phyloP scores from a whole-genome alignment of 1,139 yeast genomes.

The Diutina neorugosa region DNA sequence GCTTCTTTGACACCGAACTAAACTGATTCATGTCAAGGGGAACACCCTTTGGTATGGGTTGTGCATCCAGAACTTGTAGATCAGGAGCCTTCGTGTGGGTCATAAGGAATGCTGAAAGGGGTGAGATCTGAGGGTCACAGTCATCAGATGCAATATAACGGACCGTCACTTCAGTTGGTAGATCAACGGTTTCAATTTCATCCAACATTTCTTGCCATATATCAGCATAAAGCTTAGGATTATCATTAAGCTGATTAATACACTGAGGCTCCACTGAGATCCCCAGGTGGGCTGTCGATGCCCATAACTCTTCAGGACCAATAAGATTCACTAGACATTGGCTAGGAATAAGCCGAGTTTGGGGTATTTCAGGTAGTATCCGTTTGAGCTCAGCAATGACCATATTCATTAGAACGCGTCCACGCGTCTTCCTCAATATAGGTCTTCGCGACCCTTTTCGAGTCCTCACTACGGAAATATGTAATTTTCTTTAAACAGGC shows the following conservation, averaged over 20 bases:
- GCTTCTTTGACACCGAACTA: not conserved
- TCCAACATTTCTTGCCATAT: constrained; percentile 1
- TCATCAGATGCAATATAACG: not conserved
- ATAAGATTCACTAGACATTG: not conserved
- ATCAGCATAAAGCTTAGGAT: not conserved
- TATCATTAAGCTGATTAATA: not conserved
- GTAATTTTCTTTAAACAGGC: too few species aligned
- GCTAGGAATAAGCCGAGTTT: not conserved
- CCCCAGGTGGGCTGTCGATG: not conserved
- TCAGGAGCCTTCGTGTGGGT: not conserved
- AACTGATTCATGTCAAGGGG: not conserved
- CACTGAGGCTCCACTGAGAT: not conserved
- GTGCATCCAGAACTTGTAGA: not conserved
- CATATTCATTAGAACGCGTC: not conserved
- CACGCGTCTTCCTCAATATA: not conserved
- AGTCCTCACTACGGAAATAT: too few species aligned
- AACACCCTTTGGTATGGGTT: not conserved
- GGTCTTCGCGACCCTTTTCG: too few species aligned
- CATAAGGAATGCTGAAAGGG: not conserved
- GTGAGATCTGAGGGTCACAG: not conserved
- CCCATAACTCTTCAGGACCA: not conserved
- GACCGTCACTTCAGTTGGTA: not conserved
- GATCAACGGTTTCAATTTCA: not conserved
- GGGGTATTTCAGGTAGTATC: not conserved
- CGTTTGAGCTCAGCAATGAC: not conserved